Evolutionary conservation across 176 grass and related monocot species (phyloP).

Genomic region (Rhynchospora breviuscula): DNA sequence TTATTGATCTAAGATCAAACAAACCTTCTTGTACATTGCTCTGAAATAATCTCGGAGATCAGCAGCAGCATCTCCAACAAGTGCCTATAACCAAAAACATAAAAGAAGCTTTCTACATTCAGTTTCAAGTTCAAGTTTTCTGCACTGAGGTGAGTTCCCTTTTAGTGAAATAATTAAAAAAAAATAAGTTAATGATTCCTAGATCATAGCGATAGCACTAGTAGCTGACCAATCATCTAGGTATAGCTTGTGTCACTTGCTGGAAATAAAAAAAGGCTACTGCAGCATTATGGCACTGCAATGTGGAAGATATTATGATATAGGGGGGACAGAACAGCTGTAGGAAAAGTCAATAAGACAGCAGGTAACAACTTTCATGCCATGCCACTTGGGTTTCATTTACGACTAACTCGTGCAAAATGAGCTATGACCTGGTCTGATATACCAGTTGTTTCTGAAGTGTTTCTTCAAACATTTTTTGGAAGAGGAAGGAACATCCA

Average conservation of each 20-base stretch:
- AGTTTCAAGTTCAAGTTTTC: too few relatives aligned
- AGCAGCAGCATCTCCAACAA: slow-evolving; percentile 64
- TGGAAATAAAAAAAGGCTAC: not conserved
- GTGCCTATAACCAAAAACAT: slow-evolving; percentile 36
- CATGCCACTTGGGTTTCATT: not conserved
- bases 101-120: slow-evolving; percentile 15
- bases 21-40: slow-evolving; percentile 65
- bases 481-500: not conserved
- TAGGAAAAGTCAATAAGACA: not conserved
- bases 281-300: not conserved
- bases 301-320: not conserved
- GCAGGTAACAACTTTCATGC: not conserved
- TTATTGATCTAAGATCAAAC: not conserved
- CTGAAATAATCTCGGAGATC: slow-evolving; percentile 90
- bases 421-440: not conserved
- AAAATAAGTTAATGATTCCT: not conserved
- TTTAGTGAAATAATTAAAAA: not conserved
- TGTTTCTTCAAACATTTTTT: not conserved
- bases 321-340: not conserved
- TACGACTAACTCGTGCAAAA: not conserved
- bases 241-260: not conserved
- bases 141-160: not conserved
- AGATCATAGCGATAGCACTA: not conserved
- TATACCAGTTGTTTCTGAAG: not conserved
- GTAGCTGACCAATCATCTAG: not conserved